A percentile compares a stretch with the other conserved stretches of the same genome.
phyloP scores from a whole-genome alignment of 2,329 filamentous ascomycete genomes.

The Pestalotiopsis sp. region DNA sequence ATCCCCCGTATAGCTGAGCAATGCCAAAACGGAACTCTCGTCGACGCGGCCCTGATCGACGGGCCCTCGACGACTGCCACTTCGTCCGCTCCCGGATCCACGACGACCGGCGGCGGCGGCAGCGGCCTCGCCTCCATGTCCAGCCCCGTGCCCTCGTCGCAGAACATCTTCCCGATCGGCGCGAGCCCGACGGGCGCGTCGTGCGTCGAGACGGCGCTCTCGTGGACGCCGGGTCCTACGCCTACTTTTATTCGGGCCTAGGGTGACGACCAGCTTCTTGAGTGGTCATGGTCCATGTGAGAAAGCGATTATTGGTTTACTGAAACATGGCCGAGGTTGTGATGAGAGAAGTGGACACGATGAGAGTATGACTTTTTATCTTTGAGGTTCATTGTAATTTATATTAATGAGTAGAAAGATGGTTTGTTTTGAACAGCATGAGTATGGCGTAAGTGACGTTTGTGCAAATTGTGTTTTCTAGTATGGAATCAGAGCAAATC shows the following conservation, averaged over 20 bases:
- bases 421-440: no score
- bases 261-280: background rate
- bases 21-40: slow-evolving; percentile 21
- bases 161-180: slow-evolving; percentile 12
- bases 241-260: slow-evolving; percentile 15
- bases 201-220: slow-evolving; percentile 12
- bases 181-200: slow-evolving; percentile 14
- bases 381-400: no score
- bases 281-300: no score
- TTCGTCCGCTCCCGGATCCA: background rate
- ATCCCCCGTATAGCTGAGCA: background rate
- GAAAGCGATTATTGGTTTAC: no score
- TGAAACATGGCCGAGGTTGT: no score
- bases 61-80: background rate
- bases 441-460: no score
- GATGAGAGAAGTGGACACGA: no score
- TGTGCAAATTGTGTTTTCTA: no score
- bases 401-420: no score
- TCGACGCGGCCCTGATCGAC: background rate
- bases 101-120: slow-evolving; percentile 1
- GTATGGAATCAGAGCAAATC: no score
- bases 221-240: slow-evolving; percentile 11
- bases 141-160: slow-evolving; percentile 10
- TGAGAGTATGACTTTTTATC: no score
- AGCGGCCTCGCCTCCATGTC: slow-evolving; percentile 3